These are phyloP conservation scores for Suillus lakei DNA, from an alignment of 768 basidiomycete genomes.

Conservation along the genomic window DNA sequence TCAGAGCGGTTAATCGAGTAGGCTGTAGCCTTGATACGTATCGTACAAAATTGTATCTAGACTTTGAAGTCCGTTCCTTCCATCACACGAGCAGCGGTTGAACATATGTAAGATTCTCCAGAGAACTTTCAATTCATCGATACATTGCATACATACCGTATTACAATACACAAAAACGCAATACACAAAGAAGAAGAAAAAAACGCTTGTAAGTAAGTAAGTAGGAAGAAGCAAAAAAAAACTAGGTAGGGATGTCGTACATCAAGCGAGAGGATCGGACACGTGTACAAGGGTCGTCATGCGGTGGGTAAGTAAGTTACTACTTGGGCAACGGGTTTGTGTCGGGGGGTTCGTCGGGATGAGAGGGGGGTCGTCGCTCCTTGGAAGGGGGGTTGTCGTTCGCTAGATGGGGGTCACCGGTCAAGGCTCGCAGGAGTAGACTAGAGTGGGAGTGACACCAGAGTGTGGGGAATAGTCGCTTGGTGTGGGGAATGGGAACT, in stretches of 20 bases:
- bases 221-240: neutral
- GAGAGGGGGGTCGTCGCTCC: neutral
- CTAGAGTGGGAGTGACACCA: neutral
- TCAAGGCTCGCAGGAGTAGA: neutral
- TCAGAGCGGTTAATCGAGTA: neutral
- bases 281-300: neutral
- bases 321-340: neutral
- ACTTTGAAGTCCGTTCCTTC: neutral
- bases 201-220: neutral
- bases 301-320: conserved; percentile 11
- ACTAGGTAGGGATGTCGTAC: neutral
- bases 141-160: neutral
- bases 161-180: neutral
- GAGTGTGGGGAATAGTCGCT: neutral
- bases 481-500: neutral
- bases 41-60: too few species aligned
- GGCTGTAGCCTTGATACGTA: neutral
- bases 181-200: neutral
- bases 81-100: neutral
- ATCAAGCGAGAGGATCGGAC: neutral
- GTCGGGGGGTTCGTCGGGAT: neutral
- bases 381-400: neutral
- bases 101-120: neutral
- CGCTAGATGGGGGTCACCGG: neutral
- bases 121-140: neutral